Evolutionary conservation across 2,329 filamentous ascomycete genomes (phyloP), one percentile per base, ranked within the genome.

Genomic region (Mycosphaerelloides madeirae): DNA sequence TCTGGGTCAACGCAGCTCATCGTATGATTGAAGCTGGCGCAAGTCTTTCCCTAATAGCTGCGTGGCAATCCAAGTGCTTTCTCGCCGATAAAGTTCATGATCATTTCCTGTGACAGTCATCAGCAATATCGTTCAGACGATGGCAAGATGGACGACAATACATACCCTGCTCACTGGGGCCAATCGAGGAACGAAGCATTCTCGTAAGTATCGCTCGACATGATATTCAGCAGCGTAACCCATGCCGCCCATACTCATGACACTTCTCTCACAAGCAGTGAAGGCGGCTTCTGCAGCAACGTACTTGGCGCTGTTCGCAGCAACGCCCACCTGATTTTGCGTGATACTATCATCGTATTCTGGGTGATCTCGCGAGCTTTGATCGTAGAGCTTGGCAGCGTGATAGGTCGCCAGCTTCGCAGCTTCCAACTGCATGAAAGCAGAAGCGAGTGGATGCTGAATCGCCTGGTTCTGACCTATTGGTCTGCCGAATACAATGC

Each of bases 71-170:
- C 67, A n/a, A 87, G 64, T 0, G 79, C 83, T 66, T 79, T 85
- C 61, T 87, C 83, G 2, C 76, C 74, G 11, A 87, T 76, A 61
- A 81, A 87, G 53, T 87, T 87, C 70, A 85, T 68, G 41, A 87
- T 85, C 84, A 87, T 87, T 68, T 87, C 84, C 51, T 80, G 43
- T 28, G 20, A 5, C 6, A 5, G 13, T 18, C 5, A 16, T 31
- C 15, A 36, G 25, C 25, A 37, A 43, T 37, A 36, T 14, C 13
- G 6, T 14, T 18, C 8, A 6, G n/a, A 14, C 5, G 13, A 9
- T n/a, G 15, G 16, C 3, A 6, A 14, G 14, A 32, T 3, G 14
- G 15, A 33, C 6, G 9, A 3, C 14, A 14, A 19, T 5, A 65
- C 66, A 62, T 49, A 69, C 76, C 43, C 75, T 62, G 53, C 75